phyloP scores from a whole-genome alignment of 345 rosid genomes.

The Pelargonium nanum region DNA sequence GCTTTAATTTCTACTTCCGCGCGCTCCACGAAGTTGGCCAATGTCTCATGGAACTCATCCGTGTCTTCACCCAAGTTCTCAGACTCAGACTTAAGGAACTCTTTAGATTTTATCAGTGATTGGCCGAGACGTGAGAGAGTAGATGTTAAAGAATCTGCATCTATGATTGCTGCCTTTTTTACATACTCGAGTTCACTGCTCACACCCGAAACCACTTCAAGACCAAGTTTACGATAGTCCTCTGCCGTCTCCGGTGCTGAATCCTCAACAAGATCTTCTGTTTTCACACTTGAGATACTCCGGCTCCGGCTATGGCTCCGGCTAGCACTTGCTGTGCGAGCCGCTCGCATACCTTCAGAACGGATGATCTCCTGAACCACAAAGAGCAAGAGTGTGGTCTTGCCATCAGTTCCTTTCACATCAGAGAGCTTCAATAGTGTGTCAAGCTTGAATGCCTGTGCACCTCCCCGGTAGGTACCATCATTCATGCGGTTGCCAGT shows the following conservation, averaged over 20 bases:
- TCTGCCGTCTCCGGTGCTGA: conserved; percentile 49
- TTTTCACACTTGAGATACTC: conserved; percentile 12
- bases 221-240: conserved; percentile 56
- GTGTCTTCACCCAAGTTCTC: not conserved
- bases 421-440: conserved; percentile 72
- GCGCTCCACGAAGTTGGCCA: not conserved
- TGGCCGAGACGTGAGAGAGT: not conserved
- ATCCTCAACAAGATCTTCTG: conserved; percentile 6
- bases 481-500: conserved; percentile 94
- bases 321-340: conserved; percentile 29
- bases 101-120: not conserved
- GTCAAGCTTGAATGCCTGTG: conserved; percentile 69
- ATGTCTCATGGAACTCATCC: not conserved
- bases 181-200: conserved; percentile 63
- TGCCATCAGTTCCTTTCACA: conserved; percentile 72
- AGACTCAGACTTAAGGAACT: not conserved
- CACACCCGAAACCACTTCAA: conserved; percentile 66
- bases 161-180: conserved; percentile 69
- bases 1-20: not conserved
- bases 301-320: conserved; percentile 26
- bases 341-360: conserved; percentile 68
- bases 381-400: conserved; percentile 73
- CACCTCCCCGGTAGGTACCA: conserved; percentile 81
- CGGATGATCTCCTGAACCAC: conserved; percentile 77
- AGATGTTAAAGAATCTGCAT: conserved; percentile 5